Evolutionary conservation across 2,329 filamentous ascomycete genomes (phyloP).

Genomic region (Ophiostoma himal-ulmi): DNA sequence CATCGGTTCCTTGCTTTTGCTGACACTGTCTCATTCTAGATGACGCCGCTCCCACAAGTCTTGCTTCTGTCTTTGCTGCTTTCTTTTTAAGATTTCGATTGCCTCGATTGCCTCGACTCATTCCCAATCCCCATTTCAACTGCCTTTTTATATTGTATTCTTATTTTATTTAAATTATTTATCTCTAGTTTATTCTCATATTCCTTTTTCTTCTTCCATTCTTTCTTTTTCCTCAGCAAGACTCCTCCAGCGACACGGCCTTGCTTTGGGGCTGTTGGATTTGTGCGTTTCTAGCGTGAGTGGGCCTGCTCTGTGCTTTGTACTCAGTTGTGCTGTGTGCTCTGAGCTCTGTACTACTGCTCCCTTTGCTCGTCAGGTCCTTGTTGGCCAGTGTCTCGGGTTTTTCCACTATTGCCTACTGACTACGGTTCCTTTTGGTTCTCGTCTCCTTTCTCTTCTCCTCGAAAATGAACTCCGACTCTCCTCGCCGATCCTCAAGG

Average conservation of each 20-base stretch:
- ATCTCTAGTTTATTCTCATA: not conserved
- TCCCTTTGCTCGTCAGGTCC: not conserved
- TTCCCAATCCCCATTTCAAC: not conserved
- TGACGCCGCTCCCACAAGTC: not conserved
- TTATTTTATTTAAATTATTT: not conserved
- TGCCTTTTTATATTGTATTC: not conserved
- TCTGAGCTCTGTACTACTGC: conserved; percentile 2
- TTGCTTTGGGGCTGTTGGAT: not conserved
- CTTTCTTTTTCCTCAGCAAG: conserved; percentile 16
- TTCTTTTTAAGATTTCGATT: not conserved
- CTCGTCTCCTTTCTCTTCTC: not conserved
- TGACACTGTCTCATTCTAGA: conserved; percentile 10
- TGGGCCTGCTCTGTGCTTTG: conserved; percentile 14
- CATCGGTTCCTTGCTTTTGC: not conserved
- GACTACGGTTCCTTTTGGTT: not conserved
- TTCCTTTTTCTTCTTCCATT: conserved; percentile 9
- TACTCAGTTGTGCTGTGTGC: not conserved
- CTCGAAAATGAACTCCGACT: conserved; percentile 17
- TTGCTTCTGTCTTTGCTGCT: conserved; percentile 16
- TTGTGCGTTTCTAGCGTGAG: conserved; percentile 19
- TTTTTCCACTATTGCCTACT: not conserved
- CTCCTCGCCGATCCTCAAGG: conserved; percentile 25
- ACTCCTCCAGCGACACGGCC: conserved; percentile 11
- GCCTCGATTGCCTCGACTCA: not conserved
- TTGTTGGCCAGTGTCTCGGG: not conserved